phyloP scores from a whole-genome alignment of 75 land plant genomes.

The Pinus tabuliformis region DNA sequence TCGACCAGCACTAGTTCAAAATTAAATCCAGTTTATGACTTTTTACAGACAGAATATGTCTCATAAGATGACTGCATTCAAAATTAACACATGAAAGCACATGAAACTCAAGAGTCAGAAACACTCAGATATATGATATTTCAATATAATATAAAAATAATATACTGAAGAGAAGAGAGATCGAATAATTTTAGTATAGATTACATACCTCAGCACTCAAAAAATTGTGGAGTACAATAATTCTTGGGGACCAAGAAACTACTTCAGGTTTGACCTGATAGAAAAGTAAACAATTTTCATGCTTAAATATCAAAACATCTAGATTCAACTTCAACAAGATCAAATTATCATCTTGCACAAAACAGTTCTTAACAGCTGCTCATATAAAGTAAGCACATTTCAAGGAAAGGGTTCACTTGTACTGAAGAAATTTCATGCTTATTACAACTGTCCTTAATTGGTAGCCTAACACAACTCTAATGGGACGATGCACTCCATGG shows the following conservation, averaged over 20 bases:
- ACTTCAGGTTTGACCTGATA: slow-evolving; percentile 88
- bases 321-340: no score
- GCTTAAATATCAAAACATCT: no score
- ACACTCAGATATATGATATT: neutral
- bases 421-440: no score
- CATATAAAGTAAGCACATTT: no score
- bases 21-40: neutral
- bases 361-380: no score
- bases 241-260: slow-evolving; percentile 90
- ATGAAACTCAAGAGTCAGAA: neutral
- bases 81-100: no score
- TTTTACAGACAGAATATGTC: neutral
- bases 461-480: no score
- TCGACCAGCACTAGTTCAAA: neutral
- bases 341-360: no score
- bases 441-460: no score
- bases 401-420: no score
- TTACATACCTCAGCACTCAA: slow-evolving; percentile 74
- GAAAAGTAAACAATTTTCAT: no score
- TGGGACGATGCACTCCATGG: no score
- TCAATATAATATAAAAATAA: neutral
- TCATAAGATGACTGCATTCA: neutral
- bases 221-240: slow-evolving; percentile 78
- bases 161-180: neutral
- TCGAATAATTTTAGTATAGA: neutral